Percentiles rank a stretch among this genome's conserved stretches.
Evolutionary conservation across 2,329 filamentous ascomycete genomes (phyloP).

Genomic region (Aureobasidium subglaciale): DNA sequence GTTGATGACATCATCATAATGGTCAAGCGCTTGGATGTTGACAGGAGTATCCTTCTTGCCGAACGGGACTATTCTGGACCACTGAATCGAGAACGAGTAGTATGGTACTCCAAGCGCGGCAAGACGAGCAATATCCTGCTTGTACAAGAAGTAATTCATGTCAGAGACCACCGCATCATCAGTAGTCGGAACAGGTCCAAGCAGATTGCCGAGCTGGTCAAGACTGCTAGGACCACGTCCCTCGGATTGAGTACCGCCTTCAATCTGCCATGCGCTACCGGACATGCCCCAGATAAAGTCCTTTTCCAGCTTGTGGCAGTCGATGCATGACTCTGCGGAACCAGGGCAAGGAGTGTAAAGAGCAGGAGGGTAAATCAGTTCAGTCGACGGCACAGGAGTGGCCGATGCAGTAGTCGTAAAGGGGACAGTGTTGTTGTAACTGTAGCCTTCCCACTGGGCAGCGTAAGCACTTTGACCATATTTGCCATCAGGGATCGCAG

Average conservation of each 20-base stretch:
- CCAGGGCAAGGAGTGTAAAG: slow-evolving; percentile 42
- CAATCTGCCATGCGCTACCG: slow-evolving; percentile 21
- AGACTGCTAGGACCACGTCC: slow-evolving; percentile 18
- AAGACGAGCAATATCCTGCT: slow-evolving; percentile 37
- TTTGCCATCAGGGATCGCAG: not conserved
- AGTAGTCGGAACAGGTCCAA: slow-evolving; percentile 5
- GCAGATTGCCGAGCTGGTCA: slow-evolving; percentile 29
- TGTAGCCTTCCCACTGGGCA: slow-evolving; percentile 8
- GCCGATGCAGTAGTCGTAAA: slow-evolving; percentile 46
- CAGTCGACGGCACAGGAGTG: slow-evolving; percentile 47
- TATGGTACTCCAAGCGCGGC: slow-evolving; percentile 26
- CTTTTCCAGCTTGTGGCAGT: slow-evolving; percentile 45
- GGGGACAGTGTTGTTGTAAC: not conserved
- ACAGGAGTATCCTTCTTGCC: slow-evolving; percentile 34
- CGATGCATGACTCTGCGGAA: slow-evolving; percentile 14
- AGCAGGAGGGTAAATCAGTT: slow-evolving; percentile 49
- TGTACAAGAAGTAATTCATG: slow-evolving; percentile 45
- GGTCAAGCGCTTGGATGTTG: slow-evolving; percentile 37
- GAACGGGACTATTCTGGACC: slow-evolving; percentile 42
- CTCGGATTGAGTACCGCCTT: slow-evolving; percentile 19
- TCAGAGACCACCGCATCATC: slow-evolving; percentile 31
- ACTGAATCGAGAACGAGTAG: slow-evolving; percentile 38
- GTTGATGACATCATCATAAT: slow-evolving; percentile 43
- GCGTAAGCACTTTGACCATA: slow-evolving; percentile 37
- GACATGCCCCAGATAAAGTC: slow-evolving; percentile 32